Percentiles rank a stretch among this genome's conserved stretches.
phyloP scores from a whole-genome alignment of 2,329 filamentous ascomycete genomes.

The Cercospora zeina region DNA sequence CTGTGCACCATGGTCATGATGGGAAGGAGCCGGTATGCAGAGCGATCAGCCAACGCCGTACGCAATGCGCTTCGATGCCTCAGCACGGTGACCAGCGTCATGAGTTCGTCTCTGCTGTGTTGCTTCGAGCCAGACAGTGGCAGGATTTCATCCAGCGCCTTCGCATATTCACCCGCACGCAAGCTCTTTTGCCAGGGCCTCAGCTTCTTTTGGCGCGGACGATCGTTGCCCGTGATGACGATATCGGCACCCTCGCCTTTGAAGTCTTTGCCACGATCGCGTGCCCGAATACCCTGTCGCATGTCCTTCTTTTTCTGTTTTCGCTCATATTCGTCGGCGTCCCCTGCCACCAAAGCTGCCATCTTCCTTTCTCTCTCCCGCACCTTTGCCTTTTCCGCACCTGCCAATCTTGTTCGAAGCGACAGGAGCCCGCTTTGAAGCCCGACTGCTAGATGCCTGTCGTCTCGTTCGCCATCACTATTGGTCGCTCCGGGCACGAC shows the following conservation, averaged over 20 bases:
- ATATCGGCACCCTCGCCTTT: slow-evolving; percentile 84
- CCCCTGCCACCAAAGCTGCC: slow-evolving; percentile 75
- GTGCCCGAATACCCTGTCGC: slow-evolving; percentile 61
- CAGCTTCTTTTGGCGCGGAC: slow-evolving; percentile 63
- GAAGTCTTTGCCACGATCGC: slow-evolving; percentile 70
- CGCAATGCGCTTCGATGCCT: slow-evolving; percentile 84
- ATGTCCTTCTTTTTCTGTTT: slow-evolving; percentile 64
- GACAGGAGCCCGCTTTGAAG: slow-evolving; percentile 93
- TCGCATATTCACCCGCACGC: slow-evolving; percentile 72
- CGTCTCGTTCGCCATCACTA: slow-evolving; percentile 60
- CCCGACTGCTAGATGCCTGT: slow-evolving; percentile 91
- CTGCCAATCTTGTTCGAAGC: slow-evolving; percentile 82
- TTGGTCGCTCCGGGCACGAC: slow-evolving; percentile 65
- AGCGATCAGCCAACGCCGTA: slow-evolving; percentile 74
- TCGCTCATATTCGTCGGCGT: slow-evolving; percentile 74
- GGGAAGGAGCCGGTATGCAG: slow-evolving; percentile 78
- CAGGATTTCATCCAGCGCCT: slow-evolving; percentile 78
- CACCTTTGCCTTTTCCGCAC: slow-evolving; percentile 74
- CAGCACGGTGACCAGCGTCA: slow-evolving; percentile 80
- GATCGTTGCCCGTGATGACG: slow-evolving; percentile 75
- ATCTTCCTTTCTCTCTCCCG: slow-evolving; percentile 80
- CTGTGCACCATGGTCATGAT: slow-evolving; percentile 79
- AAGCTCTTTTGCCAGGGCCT: slow-evolving; percentile 78
- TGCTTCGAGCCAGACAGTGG: slow-evolving; percentile 29
- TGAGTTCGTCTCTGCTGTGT: slow-evolving; percentile 46